Percentiles rank a stretch among this genome's conserved stretches.
phyloP scores from a whole-genome alignment of 2,329 filamentous ascomycete species.

The Tolypocladium pustulatum region DNA sequence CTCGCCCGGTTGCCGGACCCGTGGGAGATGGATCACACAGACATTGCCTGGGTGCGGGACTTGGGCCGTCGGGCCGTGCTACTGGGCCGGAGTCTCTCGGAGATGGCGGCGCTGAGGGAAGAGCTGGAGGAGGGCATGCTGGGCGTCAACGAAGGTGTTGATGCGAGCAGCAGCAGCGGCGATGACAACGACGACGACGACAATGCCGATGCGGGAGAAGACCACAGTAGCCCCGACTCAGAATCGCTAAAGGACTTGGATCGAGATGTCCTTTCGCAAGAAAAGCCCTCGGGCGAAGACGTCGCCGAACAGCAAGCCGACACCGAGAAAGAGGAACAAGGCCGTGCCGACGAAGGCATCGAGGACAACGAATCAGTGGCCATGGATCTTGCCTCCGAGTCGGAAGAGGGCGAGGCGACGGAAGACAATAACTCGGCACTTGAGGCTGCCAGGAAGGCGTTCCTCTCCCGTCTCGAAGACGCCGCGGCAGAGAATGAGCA shows the following conservation, averaged over 20 bases:
- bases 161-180: constrained; percentile 27
- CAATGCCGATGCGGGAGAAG: not conserved
- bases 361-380: constrained; percentile 21
- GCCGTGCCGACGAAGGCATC: not conserved
- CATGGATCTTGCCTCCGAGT: constrained; percentile 31
- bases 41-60: constrained; percentile 67
- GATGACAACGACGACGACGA: constrained; percentile 9
- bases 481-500: constrained; percentile 13
- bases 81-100: constrained; percentile 42
- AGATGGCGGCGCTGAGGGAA: constrained; percentile 38
- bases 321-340: constrained; percentile 7
- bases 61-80: constrained; percentile 66
- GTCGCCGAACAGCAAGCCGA: constrained; percentile 10
- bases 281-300: constrained; percentile 4
- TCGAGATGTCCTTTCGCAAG: not conserved
- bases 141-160: constrained; percentile 34
- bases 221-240: not conserved
- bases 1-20: constrained; percentile 64
- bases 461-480: constrained; percentile 33
- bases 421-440: constrained; percentile 26
- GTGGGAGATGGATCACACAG: constrained; percentile 64
- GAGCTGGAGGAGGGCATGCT: constrained; percentile 28
- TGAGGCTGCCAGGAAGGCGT: constrained; percentile 35
- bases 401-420: constrained; percentile 26
- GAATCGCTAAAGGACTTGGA: not conserved